A percentile compares a stretch with the other conserved stretches of the same genome.
These are phyloP conservation scores for Parastagonospora avenae DNA, from an alignment of 2,329 filamentous ascomycete species.

Conservation along the genomic window DNA sequence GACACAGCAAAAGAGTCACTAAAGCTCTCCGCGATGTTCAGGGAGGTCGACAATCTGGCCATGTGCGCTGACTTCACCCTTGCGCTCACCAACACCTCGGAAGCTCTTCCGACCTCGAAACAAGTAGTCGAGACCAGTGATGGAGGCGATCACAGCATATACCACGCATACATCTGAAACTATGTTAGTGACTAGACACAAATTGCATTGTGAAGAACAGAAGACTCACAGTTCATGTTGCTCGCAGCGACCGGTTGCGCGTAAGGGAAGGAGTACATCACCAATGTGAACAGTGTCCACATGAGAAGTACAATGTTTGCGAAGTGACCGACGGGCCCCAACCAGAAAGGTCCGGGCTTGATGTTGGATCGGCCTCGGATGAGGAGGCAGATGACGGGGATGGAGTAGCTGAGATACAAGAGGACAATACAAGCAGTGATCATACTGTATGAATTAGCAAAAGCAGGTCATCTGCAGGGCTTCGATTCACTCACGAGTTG, in stretches of 20 bases:
- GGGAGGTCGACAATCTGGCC: slow-evolving; percentile 18
- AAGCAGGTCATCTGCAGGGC: too few relatives aligned
- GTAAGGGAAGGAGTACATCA: slow-evolving; percentile 52
- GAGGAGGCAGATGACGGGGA: slow-evolving; percentile 54
- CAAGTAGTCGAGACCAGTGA: slow-evolving; percentile 39
- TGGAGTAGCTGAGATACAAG: slow-evolving; percentile 46
- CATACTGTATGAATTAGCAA: slow-evolving; percentile 33
- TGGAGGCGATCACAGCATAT: slow-evolving; percentile 30
- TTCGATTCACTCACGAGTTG: slow-evolving; percentile 41
- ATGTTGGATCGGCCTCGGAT: slow-evolving; percentile 53
- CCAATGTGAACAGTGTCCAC: slow-evolving; percentile 57
- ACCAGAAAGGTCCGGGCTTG: slow-evolving; percentile 53
- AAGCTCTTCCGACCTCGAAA: slow-evolving; percentile 37
- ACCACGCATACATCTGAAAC: slow-evolving; percentile 18
- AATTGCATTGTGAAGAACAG: not conserved
- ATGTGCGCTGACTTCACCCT: slow-evolving; percentile 21
- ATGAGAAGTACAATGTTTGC: slow-evolving; percentile 52
- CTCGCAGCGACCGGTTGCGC: slow-evolving; percentile 32
- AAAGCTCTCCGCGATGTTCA: not conserved
- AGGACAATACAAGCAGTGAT: slow-evolving; percentile 51
- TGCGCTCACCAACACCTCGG: slow-evolving; percentile 33
- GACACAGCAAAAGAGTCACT: too few relatives aligned
- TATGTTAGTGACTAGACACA: not conserved
- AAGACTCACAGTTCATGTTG: slow-evolving; percentile 40
- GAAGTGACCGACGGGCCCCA: slow-evolving; percentile 51